These are phyloP conservation scores for Sugiyamaella novakii DNA, from an alignment of 1,139 yeast genomes.

Conservation along the genomic window DNA sequence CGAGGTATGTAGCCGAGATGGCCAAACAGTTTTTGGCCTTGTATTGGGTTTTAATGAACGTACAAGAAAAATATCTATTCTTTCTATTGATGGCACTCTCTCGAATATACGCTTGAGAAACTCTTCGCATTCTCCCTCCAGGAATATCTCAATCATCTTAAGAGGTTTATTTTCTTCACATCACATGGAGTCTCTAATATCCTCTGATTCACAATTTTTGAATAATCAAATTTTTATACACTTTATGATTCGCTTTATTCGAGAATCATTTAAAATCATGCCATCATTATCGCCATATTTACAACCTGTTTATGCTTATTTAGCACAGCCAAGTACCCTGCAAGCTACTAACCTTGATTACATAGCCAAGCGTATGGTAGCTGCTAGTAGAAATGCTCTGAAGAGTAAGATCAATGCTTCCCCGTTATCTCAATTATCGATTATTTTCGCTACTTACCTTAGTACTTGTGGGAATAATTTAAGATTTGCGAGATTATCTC, in stretches of 20 bases:
- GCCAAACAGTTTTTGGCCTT: slow-evolving; percentile 23
- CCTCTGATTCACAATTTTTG: too few species aligned
- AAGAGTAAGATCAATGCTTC: background rate
- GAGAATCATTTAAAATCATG: slow-evolving; percentile 19
- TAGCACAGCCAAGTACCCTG: slow-evolving; percentile 9
- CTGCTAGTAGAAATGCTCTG: slow-evolving; percentile 7
- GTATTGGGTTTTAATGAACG: slow-evolving; percentile 4
- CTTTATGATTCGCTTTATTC: slow-evolving; percentile 17
- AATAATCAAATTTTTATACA: background rate
- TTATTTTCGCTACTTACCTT: slow-evolving; percentile 23
- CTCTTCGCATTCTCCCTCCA: slow-evolving; percentile 4
- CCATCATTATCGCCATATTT: slow-evolving; percentile 21
- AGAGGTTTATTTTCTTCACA: slow-evolving; percentile 7
- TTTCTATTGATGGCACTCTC: slow-evolving; percentile 12
- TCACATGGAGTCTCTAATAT: background rate
- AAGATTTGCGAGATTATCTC: slow-evolving; percentile 20
- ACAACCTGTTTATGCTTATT: slow-evolving; percentile 24
- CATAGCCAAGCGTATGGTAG: slow-evolving; percentile 6
- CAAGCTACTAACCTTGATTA: slow-evolving; percentile 14
- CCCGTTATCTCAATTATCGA: background rate
- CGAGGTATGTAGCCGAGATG: slow-evolving; percentile 22
- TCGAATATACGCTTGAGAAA: background rate
- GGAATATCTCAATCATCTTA: background rate
- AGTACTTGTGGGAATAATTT: slow-evolving; percentile 23
- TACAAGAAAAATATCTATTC: background rate